Percentiles rank a stretch among this genome's conserved stretches.
These are phyloP conservation scores for Caryopteris hybrid DNA, from an alignment of 305 asterid genomes.

Conservation along the genomic window DNA sequence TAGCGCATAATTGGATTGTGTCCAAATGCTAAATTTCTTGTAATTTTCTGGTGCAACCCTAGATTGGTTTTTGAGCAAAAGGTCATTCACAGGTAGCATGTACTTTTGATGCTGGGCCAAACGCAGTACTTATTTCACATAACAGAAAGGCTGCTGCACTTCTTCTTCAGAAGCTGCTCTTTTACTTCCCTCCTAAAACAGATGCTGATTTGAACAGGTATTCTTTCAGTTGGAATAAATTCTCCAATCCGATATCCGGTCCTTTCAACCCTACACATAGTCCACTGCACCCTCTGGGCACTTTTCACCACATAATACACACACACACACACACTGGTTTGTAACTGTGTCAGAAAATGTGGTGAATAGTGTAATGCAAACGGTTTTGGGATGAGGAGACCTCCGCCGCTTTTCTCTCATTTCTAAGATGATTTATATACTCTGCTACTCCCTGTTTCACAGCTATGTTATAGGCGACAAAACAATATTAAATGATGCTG, in stretches of 20 bases:
- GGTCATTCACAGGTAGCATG: slow-evolving; percentile 55
- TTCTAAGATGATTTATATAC: slow-evolving; percentile 1
- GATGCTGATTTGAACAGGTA: slow-evolving; percentile 80
- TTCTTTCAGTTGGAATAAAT: neutral
- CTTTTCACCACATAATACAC: too few relatives aligned
- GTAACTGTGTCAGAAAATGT: neutral
- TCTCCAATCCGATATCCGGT: neutral
- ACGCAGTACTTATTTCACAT: slow-evolving; percentile 80
- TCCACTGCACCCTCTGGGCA: too few relatives aligned
- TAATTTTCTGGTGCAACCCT: neutral
- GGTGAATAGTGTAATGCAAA: too few relatives aligned
- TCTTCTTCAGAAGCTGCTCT: slow-evolving; percentile 74
- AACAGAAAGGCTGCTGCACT: slow-evolving; percentile 69
- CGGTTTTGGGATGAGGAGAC: too few relatives aligned
- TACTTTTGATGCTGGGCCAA: slow-evolving; percentile 95
- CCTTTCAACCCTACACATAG: too few relatives aligned
- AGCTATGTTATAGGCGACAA: slow-evolving; percentile 85
- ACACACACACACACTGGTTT: too few relatives aligned
- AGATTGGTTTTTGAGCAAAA: neutral
- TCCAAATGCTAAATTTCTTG: neutral
- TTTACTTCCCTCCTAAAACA: slow-evolving; percentile 73
- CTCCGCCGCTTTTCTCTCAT: neutral
- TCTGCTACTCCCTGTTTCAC: neutral
- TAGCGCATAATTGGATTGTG: neutral
- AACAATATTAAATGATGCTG: slow-evolving; percentile 74